Base-by-base conservation (phyloP, 1,284 basidiomycete genomes). In the Tilletiaria anomala region DNA sequence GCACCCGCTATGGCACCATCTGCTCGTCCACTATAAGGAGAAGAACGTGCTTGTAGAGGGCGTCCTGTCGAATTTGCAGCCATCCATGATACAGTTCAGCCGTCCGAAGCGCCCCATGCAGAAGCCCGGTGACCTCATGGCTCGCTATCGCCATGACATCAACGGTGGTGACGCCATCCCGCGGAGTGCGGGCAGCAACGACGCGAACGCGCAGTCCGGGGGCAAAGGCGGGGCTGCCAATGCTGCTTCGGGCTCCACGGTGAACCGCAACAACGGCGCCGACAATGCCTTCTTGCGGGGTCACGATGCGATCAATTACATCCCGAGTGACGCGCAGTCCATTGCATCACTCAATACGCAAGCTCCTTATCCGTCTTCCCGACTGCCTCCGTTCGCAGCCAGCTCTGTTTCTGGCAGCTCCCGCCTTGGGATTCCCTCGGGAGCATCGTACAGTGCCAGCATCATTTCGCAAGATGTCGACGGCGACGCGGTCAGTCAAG, bases 1-100 rank as follows among this genome's bases (percentile, higher is more conserved):
- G 26, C 89, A 96, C 65, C 86, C 88, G 3, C 75, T 99, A 6
- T 99, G 93, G 93, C 87, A 97, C 67, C 89, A 91, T 67, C 78
- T 99, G 40, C 75, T 99, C 40, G 93, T 88, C 1, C 93, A 97
- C 68, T 97, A 91, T 78, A 97, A 97, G 72, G 91, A 96, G 70
- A 88, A 84, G 69, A 78, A 74, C 43, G 81, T 79, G 59, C 78
- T 99, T 37, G 93, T 99, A 20, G 93, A 99, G 68, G 93, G 93
- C 2, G 86, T 89, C 1, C 74, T 99, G 40, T 91, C 79, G 68
- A 97, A 99, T 70, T 72, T 99, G 29, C 93, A 96, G 68, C 76
- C 87, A 4, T 89, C 85, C 70, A 91, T 97, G 89, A 94, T 97
- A 44, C 93, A 96, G 67, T 96, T 99, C 71, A 44, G 40, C 37